Evolutionary conservation across 257 asterid species (phyloP), one percentile per base, ranked within the genome.

Genomic region (Petrea volubilis): DNA sequence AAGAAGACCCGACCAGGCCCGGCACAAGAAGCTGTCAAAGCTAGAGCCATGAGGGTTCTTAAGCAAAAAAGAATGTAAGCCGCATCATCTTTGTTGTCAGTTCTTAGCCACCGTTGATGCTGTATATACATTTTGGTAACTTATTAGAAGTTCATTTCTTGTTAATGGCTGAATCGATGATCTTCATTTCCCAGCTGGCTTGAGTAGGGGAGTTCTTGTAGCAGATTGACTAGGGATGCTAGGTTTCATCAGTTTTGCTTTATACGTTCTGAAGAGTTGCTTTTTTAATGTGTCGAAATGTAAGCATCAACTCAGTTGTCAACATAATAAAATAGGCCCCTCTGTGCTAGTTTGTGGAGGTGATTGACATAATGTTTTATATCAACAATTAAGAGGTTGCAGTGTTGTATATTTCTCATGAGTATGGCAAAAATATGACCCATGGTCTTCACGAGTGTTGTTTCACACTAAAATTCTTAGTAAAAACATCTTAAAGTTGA

Each of bases 1-100:
- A 91, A 91, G 87, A 94, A 86, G 83, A 94, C 93, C 51, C 83
- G 99, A 38, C 99, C 97, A 23, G 99, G 99, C 64, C 99, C 99
- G 56, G 98, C 98, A 9, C 98, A 88, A 69, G 99, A 94, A 77
- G 99, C 97, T 11, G 89, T 94, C 43, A 94, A 94, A 83, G 95
- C 96, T 79, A 90, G 98, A 77, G 99, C 99, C 36, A 94, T 88
- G 99, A 87, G 98, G 84, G 84, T 94, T 81, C 95, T 94, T 64
- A 94, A 91, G 89, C 99, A 94, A 72, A 94, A 88, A 78, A 86
- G 82, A 74, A 91, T 91, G 99, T 94, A 77, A 77, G 97, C 74
- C 58, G 29, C 66, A 2, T 31, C 21, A 11, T 52, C 18, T 29
- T 40, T 63, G 61, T 68, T 34, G 27, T 62, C 21, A 41, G 24